Conservation (phyloP, 2,329 filamentous ascomycete species). For the Xylariaceae sp. region DNA sequence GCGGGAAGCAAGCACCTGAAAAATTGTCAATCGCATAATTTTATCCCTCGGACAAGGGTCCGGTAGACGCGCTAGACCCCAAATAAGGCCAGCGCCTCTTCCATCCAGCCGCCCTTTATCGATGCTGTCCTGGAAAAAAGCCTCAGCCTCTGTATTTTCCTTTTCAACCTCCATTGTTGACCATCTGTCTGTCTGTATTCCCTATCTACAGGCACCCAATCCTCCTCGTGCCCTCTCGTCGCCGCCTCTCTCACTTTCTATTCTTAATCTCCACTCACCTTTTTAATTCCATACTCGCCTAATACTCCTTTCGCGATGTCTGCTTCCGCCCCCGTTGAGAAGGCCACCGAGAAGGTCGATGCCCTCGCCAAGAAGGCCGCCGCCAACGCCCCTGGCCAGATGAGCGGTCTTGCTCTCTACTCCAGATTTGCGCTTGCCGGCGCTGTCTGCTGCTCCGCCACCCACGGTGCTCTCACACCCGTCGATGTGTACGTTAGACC, state of each 20-base stretch:
- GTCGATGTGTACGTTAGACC: constrained; percentile 89
- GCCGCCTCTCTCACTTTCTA: constrained; percentile 2
- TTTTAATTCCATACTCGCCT: constrained; percentile 9
- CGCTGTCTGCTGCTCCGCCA: constrained; percentile 96
- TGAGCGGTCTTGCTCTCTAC: constrained; percentile 59
- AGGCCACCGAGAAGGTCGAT: constrained; percentile 25
- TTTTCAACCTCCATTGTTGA: not conserved
- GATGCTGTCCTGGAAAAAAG: constrained; percentile 11
- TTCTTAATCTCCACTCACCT: constrained; percentile 25
- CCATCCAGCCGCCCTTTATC: constrained; percentile 8
- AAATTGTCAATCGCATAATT: too few species aligned
- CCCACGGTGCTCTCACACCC: constrained; percentile 93
- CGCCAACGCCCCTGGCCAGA: constrained; percentile 24
- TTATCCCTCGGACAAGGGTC: too few species aligned
- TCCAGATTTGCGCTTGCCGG: constrained; percentile 95
- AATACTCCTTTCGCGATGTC: constrained; percentile 20
- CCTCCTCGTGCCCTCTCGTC: not conserved
- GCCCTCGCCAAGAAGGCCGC: constrained; percentile 16
- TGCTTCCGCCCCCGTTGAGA: constrained; percentile 21
- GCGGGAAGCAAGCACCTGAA: too few species aligned
- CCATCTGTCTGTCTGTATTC: not conserved
- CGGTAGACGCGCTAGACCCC: constrained; percentile 6
- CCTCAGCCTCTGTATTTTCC: constrained; percentile 13
- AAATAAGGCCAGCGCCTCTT: not conserved
- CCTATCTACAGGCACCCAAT: not conserved